Evolutionary conservation across 768 basidiomycete genomes (phyloP).

Genomic region (Cyclocybe cylindracea): DNA sequence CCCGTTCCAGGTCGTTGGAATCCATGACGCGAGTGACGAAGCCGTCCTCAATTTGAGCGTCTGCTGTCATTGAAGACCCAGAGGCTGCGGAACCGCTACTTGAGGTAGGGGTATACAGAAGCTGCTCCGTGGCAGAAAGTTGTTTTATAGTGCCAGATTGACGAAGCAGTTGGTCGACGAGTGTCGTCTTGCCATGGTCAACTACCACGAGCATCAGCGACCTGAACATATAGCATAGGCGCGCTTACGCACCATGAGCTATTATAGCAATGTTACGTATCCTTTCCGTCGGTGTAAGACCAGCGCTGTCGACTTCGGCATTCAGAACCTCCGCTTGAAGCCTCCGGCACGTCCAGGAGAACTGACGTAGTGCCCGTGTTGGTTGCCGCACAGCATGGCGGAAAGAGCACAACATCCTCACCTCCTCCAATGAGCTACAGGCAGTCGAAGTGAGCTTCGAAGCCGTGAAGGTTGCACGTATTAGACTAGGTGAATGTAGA

Average conservation of each 20-base stretch:
- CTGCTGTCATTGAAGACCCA: slow-evolving; percentile 23
- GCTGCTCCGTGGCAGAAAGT: slow-evolving; percentile 35
- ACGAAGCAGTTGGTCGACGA: slow-evolving; percentile 52
- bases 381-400: too few species aligned
- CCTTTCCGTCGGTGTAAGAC: slow-evolving; percentile 32
- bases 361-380: not conserved
- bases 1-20: slow-evolving; percentile 54
- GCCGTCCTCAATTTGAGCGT: slow-evolving; percentile 35
- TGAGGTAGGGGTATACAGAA: slow-evolving; percentile 29
- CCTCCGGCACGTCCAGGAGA: slow-evolving; percentile 6
- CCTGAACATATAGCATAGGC: slow-evolving; percentile 3
- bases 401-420: too few species aligned
- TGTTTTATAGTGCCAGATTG: slow-evolving; percentile 50
- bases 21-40: slow-evolving; percentile 52
- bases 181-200: slow-evolving; percentile 55
- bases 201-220: slow-evolving; percentile 25
- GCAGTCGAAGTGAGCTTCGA: too few species aligned
- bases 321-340: slow-evolving; percentile 23
- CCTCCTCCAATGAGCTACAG: too few species aligned
- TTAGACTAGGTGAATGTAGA: too few species aligned
- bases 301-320: slow-evolving; percentile 14
- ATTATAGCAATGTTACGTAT: slow-evolving; percentile 54
- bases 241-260: slow-evolving; percentile 42
- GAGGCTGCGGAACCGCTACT: slow-evolving; percentile 24
- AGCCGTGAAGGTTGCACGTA: too few species aligned